These are phyloP conservation scores for Sedum album DNA, from an alignment of 164 flowering plant species.

Conservation along the genomic window DNA sequence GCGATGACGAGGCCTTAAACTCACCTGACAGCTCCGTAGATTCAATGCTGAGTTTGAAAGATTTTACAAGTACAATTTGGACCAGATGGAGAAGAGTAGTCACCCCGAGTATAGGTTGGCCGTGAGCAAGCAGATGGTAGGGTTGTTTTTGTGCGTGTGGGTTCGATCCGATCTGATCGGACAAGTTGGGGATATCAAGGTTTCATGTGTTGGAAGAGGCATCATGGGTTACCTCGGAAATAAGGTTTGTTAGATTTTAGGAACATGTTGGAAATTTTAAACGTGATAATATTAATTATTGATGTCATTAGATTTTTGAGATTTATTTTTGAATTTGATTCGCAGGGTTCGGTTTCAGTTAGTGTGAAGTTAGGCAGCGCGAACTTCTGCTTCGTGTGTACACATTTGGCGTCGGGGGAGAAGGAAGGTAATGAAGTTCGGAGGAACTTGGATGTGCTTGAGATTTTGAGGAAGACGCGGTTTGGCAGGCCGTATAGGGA, in stretches of 20 bases:
- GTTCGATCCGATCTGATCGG: conserved; percentile 46
- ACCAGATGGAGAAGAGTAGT: conserved; percentile 23
- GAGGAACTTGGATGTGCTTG: conserved; percentile 64
- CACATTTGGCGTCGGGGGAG: conserved; percentile 75
- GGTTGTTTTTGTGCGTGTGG: conserved; percentile 76
- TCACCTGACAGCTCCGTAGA: conserved; percentile 46
- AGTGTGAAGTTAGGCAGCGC: conserved; percentile 63
- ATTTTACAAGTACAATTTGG: conserved; percentile 10
- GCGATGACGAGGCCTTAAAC: neutral
- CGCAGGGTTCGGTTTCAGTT: conserved; percentile 76
- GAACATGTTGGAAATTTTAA: neutral
- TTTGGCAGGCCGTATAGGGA: conserved; percentile 19
- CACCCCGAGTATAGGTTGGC: conserved; percentile 35
- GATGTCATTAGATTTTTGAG: neutral
- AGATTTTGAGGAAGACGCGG: conserved; percentile 64
- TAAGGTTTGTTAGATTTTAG: conserved; percentile 35
- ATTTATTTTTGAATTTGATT: neutral
- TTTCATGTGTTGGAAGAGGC: conserved; percentile 77
- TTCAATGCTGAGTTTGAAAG: neutral
- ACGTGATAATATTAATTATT: too few species aligned
- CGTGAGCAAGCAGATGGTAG: conserved; percentile 91
- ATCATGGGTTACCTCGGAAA: conserved; percentile 91
- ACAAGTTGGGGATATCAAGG: conserved; percentile 50
- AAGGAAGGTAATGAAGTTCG: conserved; percentile 71
- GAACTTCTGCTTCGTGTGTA: conserved; percentile 72